These are phyloP conservation scores for Carallia pectinifolia DNA, from an alignment of 345 rosid genomes.

Conservation along the genomic window DNA sequence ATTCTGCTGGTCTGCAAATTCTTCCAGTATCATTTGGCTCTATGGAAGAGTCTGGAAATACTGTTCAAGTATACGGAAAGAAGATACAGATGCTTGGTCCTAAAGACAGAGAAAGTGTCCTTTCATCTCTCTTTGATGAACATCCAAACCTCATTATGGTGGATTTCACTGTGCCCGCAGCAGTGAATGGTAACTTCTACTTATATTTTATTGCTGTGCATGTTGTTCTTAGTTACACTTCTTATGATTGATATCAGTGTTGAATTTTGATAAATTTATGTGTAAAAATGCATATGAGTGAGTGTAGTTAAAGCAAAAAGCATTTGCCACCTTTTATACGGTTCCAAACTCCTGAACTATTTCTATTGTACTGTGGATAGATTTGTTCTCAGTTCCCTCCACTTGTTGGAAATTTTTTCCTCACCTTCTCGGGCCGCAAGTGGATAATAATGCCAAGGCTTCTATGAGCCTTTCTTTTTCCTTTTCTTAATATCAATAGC, in stretches of 20 bases:
- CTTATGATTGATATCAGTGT: neutral
- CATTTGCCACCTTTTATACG: too few relatives aligned
- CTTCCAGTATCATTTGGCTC: slow-evolving; percentile 80
- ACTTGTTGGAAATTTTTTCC: too few relatives aligned
- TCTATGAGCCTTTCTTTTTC: too few relatives aligned
- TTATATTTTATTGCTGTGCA: neutral
- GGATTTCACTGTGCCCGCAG: slow-evolving; percentile 80
- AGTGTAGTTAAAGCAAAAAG: too few relatives aligned
- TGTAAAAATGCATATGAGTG: too few relatives aligned
- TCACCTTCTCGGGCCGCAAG: too few relatives aligned
- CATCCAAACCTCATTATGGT: slow-evolving; percentile 76
- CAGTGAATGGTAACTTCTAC: slow-evolving; percentile 67
- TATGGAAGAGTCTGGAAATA: slow-evolving; percentile 56
- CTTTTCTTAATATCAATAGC: too few relatives aligned
- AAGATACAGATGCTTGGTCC: slow-evolving; percentile 72
- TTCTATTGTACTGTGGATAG: too few relatives aligned
- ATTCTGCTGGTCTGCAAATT: slow-evolving; percentile 72
- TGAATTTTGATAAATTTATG: neutral
- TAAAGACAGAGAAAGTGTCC: slow-evolving; percentile 61
- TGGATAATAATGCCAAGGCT: too few relatives aligned
- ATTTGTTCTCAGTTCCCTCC: too few relatives aligned
- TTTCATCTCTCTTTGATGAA: slow-evolving; percentile 52
- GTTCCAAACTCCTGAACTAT: too few relatives aligned
- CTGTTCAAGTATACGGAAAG: slow-evolving; percentile 66
- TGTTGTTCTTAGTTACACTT: neutral